Percentiles rank a stretch among this genome's conserved stretches.
Conservation (phyloP, 2,329 filamentous ascomycete genomes). For the Hypoxylon rubiginosum region DNA sequence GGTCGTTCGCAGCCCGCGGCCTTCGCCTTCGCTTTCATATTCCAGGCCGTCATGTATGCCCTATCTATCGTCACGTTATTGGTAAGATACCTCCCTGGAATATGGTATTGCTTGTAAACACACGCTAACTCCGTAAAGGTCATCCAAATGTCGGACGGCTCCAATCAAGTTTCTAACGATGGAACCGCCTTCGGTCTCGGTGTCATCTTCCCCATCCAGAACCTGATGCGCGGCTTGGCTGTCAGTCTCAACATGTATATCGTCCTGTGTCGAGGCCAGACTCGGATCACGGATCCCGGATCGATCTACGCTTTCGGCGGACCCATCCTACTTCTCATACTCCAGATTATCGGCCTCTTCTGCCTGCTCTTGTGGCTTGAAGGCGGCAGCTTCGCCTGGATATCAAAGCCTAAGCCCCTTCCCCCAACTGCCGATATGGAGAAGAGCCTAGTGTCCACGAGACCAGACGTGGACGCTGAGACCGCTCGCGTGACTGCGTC, state of each 20-base stretch:
- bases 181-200: slow-evolving; percentile 71
- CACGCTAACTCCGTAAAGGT: slow-evolving; percentile 31
- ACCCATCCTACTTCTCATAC: slow-evolving; percentile 75
- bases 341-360: slow-evolving; percentile 73
- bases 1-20: slow-evolving; percentile 73
- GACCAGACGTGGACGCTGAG: slow-evolving; percentile 50
- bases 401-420: slow-evolving; percentile 35
- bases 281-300: slow-evolving; percentile 62
- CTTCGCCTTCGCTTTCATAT: slow-evolving; percentile 66
- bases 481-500: slow-evolving; percentile 48
- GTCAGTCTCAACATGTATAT: slow-evolving; percentile 74
- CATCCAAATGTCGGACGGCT: slow-evolving; percentile 34
- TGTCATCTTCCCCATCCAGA: slow-evolving; percentile 71
- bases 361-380: slow-evolving; percentile 76
- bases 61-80: slow-evolving; percentile 46
- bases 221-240: slow-evolving; percentile 70
- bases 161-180: slow-evolving; percentile 62
- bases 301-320: slow-evolving; percentile 75
- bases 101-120: neutral
- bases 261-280: slow-evolving; percentile 66
- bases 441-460: slow-evolving; percentile 37
- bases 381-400: slow-evolving; percentile 66
- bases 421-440: slow-evolving; percentile 45
- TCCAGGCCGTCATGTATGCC: slow-evolving; percentile 46
- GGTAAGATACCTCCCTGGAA: slow-evolving; percentile 34